phyloP scores from a whole-genome alignment of 2,329 filamentous ascomycete species.

The Fusarium agapanthi region DNA sequence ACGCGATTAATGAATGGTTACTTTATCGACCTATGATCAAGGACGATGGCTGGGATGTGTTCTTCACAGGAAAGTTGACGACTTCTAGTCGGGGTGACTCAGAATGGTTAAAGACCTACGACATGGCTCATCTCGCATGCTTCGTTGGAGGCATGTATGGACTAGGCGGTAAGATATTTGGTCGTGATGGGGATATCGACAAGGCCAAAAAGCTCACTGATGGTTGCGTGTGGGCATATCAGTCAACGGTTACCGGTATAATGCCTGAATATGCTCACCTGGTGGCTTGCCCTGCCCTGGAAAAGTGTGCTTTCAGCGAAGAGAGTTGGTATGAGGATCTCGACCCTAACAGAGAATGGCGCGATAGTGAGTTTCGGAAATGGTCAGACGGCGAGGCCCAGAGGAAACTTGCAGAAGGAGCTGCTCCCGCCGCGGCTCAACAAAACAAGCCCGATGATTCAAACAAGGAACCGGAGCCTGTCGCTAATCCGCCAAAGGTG shows the following conservation, averaged over 20 bases:
- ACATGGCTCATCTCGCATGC: conserved; percentile 71
- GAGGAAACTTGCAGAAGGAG: conserved; percentile 42
- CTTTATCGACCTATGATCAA: conserved; percentile 81
- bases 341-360: conserved; percentile 55
- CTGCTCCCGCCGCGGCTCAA: conserved; percentile 18
- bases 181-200: conserved; percentile 66
- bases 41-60: conserved; percentile 70
- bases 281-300: conserved; percentile 56
- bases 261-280: conserved; percentile 67
- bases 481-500: conserved; percentile 11
- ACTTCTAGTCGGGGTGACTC: conserved; percentile 54
- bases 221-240: conserved; percentile 76
- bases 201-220: conserved; percentile 70
- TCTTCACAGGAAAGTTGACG: conserved; percentile 73
- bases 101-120: conserved; percentile 61
- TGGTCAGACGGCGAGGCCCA: conserved; percentile 56
- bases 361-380: conserved; percentile 53
- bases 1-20: conserved; percentile 75
- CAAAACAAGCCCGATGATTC: background rate
- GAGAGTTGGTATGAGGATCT: conserved; percentile 59
- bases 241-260: conserved; percentile 65
- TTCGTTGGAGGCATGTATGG: conserved; percentile 77
- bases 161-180: conserved; percentile 70
- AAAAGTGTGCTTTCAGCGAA: conserved; percentile 61
- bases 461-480: conserved; percentile 2